These are phyloP conservation scores for Diplodia seriata DNA, from an alignment of 2,329 filamentous ascomycete genomes.

Conservation along the genomic window DNA sequence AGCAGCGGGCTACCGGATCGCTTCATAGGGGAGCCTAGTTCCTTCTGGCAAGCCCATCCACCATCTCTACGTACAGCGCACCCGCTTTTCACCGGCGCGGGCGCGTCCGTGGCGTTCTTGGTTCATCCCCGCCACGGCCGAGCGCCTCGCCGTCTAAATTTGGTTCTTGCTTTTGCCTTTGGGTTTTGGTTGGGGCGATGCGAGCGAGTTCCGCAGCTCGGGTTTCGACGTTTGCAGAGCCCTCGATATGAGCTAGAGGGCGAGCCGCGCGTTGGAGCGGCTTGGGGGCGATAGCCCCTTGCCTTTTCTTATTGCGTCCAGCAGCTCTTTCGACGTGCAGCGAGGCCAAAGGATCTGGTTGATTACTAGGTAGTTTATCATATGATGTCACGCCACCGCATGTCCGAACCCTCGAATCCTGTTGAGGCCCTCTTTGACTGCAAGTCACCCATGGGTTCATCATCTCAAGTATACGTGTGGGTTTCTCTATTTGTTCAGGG, in stretches of 20 bases:
- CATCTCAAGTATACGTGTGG: background rate
- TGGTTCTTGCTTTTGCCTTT: background rate
- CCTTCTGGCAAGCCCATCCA: background rate
- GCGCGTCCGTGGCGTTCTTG: background rate
- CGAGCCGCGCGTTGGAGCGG: background rate
- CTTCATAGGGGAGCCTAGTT: background rate
- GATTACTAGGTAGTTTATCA: background rate
- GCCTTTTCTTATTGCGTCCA: background rate
- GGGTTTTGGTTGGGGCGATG: background rate
- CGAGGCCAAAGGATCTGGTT: background rate
- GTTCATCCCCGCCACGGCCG: background rate
- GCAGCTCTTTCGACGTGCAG: background rate
- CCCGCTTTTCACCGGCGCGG: background rate
- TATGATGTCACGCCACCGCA: slow-evolving; percentile 1
- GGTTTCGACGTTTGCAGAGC: background rate
- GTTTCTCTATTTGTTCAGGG: background rate
- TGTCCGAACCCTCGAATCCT: background rate
- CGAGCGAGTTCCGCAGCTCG: background rate
- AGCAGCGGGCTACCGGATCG: too few species aligned
- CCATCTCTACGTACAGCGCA: background rate
- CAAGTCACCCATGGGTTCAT: background rate
- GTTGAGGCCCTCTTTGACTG: background rate
- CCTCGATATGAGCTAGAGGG: background rate
- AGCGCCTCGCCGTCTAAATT: background rate
- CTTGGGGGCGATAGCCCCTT: background rate